These are phyloP conservation scores for Dioscorea zingiberensis DNA, from an alignment of 106 monocot species.

Conservation along the genomic window DNA sequence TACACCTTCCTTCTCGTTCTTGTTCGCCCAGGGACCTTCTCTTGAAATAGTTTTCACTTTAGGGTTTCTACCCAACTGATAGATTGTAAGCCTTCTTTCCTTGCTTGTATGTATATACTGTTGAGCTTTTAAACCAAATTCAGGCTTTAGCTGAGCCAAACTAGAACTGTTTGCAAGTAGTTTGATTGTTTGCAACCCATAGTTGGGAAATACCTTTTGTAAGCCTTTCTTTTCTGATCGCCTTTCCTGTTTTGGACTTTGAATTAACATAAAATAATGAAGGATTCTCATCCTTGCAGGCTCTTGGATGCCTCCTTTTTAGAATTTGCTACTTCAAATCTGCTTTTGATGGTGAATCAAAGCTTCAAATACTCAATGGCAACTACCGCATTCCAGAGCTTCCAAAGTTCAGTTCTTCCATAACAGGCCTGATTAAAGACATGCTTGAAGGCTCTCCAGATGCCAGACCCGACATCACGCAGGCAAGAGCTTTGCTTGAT, in stretches of 20 bases:
- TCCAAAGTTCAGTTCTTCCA: slow-evolving; percentile 61
- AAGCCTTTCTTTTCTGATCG: not conserved
- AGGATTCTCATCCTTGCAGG: slow-evolving; percentile 23
- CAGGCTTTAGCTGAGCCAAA: too few relatives aligned
- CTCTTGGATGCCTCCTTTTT: slow-evolving; percentile 89
- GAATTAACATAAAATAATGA: not conserved
- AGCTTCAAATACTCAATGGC: slow-evolving; percentile 88
- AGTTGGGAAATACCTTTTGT: too few relatives aligned
- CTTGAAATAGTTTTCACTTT: too few relatives aligned
- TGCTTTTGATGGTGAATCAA: slow-evolving; percentile 95
- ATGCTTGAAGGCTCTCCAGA: slow-evolving; percentile 80
- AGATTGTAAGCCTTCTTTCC: too few relatives aligned
- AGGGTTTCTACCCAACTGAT: too few relatives aligned
- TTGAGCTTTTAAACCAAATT: too few relatives aligned
- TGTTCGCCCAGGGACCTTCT: too few relatives aligned
- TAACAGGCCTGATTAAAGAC: slow-evolving; percentile 72
- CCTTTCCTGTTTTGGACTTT: not conserved
- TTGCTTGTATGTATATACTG: too few relatives aligned
- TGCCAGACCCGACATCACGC: slow-evolving; percentile 92
- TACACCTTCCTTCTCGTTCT: too few relatives aligned
- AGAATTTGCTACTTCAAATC: slow-evolving; percentile 86
- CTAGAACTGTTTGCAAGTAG: too few relatives aligned
- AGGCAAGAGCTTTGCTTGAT: slow-evolving; percentile 99
- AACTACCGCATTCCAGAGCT: slow-evolving; percentile 83
- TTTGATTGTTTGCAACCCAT: too few relatives aligned